Conservation (phyloP, 2,329 filamentous ascomycete genomes). For the Plenodomus biglobosus region DNA sequence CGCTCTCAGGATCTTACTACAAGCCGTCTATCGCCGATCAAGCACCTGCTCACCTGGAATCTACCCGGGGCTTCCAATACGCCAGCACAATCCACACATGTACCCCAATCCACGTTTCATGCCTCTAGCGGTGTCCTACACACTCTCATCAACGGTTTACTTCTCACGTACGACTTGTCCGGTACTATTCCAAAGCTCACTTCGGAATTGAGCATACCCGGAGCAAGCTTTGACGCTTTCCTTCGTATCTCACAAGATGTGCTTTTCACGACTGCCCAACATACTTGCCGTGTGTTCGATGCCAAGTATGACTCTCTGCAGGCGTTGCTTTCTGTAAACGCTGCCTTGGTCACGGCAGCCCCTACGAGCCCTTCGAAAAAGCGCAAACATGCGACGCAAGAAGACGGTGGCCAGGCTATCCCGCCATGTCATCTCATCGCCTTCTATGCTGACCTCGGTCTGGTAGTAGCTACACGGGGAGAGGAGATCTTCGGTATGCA, state of each 20-base stretch:
- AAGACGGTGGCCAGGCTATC: conserved; percentile 51
- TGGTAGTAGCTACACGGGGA: conserved; percentile 66
- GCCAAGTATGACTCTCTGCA: conserved; percentile 63
- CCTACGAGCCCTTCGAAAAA: conserved; percentile 42
- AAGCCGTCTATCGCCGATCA: conserved; percentile 31
- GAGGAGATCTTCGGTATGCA: conserved; percentile 69
- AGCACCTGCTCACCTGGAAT: conserved; percentile 36
- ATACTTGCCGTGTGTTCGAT: conserved; percentile 62
- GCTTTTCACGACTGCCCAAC: conserved; percentile 61
- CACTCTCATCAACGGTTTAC: conserved; percentile 56
- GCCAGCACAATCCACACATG: conserved; percentile 3
- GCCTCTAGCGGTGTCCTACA: conserved; percentile 65
- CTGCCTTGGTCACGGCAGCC: conserved; percentile 12
- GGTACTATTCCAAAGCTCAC: conserved; percentile 63
- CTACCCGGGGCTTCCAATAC: conserved; percentile 26
- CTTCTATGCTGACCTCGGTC: conserved; percentile 67
- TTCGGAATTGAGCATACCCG: conserved; percentile 53
- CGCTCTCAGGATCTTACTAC: conserved; percentile 36
- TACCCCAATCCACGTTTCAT: conserved; percentile 58
- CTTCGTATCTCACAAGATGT: conserved; percentile 67
- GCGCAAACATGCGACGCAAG: conserved; percentile 33
- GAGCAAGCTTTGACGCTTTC: conserved; percentile 62
- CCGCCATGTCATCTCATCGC: conserved; percentile 25
- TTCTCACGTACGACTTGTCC: conserved; percentile 66
- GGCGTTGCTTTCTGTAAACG: conserved; percentile 43